Base-by-base conservation (phyloP, 768 basidiomycete genomes). In the Rhizopogon salebrosus region DNA sequence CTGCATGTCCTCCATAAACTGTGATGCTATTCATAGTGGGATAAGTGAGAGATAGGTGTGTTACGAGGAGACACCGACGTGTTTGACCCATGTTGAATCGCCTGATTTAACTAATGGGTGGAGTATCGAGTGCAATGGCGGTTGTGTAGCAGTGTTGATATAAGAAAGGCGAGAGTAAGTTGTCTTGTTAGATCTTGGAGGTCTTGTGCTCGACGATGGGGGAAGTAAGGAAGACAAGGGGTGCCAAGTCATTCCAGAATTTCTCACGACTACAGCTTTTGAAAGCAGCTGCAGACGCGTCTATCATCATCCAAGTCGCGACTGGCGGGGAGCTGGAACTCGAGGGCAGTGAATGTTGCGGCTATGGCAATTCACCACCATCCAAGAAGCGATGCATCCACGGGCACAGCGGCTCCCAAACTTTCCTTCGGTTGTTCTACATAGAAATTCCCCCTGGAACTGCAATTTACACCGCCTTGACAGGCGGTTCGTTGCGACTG, bases 1-100 rank as follows among this genome's bases (percentile, higher is more conserved):
- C 76, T 95, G 87, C 89, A 98, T 93, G 73, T 98, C 93, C 78
- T 92, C 89, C 85, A 98, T 92, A 60, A 98, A 94, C 72, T 94
- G 91, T 49, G 93, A 95, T 59, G 80, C 91, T 92, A 62, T 57
- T 29, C 48, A 45, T 50, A 41, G 45, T 23, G 26, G 22, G 7
- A 42, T 57, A 43, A 64, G 59, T 37, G 11, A 35, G 16, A 26
- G 13, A n/a, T 31, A 10, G 9, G 31, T 6, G 11, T 16, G 22
- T 36, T 14, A 41, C 23, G 24, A 13, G 39, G 40, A 27, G 13
- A 20, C 24, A 78, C 86, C 57, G 67, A 92, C 89, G 87, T 77
- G 89, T 80, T 80, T 91, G 89, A 70, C 89, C 89, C 89, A 91
- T 89, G 65, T 51, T 70, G 64, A 60, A 45, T 66, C 36, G 57